Evolutionary conservation across 257 asterid genomes (phyloP), one percentile per base, ranked within the genome.

Genomic region (Leptodermis oblonga): DNA sequence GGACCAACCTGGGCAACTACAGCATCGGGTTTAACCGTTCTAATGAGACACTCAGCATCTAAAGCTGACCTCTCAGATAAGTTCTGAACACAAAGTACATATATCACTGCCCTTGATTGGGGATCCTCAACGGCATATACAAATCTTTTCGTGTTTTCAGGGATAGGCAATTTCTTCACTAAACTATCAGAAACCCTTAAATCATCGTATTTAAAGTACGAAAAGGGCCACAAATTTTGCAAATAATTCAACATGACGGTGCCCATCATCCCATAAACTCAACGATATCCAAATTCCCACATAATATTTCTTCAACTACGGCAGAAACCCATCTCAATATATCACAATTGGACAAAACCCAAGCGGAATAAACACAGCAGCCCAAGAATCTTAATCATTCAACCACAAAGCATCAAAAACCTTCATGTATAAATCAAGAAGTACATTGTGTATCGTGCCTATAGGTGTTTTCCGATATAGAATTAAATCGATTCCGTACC

Each of bases 1-100:
- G 71, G 77, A 15, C 89, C 88, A 37, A 88, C 86, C 70, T 93
- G 99, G 42, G 85, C 94, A n/a, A 90, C 84, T 46, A 93, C 99
- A 5, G 99, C 97, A 33, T 93, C 97, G 33, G 99, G 99, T 77
- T 81, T 82, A 76, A 90, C 77, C 69, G 78, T 88, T 64, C 87
- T 82, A 51, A 93, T 93, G 28, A 93, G 79, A 77, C 84, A 82
- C 81, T 93, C 87, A 0, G 86, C 91, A 79, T 93, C 99, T 54
- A 67, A 62, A 75, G 92, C 87, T 20, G 97, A 93, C 83, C 89
- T 83, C 58, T 90, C 91, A 0, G 97, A 93, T 42, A 93, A 79
- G 83, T 83, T 93, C 88, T 90, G 99, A 55, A 86, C 96, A 62
- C 89, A 77, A 9, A 90, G 74, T 2, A 90, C 82, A 63, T 90